A percentile compares a stretch with the other conserved stretches of the same genome.
Conservation (phyloP, 345 rosid species). For the Melaleuca quinquenervia region DNA sequence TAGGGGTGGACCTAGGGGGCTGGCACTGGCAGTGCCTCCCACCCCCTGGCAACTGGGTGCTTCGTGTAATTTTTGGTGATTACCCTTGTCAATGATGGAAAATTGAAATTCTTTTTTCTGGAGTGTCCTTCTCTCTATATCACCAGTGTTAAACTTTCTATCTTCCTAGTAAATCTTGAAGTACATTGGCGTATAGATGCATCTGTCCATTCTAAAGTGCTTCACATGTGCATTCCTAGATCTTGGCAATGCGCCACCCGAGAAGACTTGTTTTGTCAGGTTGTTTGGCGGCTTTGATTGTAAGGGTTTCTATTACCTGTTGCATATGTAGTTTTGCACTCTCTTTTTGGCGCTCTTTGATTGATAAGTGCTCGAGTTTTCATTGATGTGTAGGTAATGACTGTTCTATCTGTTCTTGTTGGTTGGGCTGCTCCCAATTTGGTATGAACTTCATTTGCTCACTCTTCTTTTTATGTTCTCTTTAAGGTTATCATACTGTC, state of each 20-base stretch:
- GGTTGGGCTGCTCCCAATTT: constrained; percentile 98
- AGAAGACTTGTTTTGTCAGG: constrained; percentile 91
- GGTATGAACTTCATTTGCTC: constrained; percentile 31
- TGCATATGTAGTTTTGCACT: not conserved
- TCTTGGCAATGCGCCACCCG: constrained; percentile 96
- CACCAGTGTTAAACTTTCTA: not conserved
- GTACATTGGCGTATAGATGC: not conserved
- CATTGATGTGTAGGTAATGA: constrained; percentile 55
- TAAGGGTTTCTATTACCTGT: constrained; percentile 21
- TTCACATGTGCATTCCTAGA: constrained; percentile 24
- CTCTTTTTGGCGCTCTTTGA: not conserved
- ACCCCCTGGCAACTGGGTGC: not conserved
- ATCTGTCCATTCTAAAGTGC: not conserved
- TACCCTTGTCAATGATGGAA: not conserved
- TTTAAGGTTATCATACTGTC: not conserved
- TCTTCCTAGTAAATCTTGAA: not conserved
- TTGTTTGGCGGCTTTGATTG: constrained; percentile 64
- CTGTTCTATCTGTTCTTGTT: constrained; percentile 65
- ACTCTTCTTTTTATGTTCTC: not conserved
- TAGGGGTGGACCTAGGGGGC: not conserved
- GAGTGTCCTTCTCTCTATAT: not conserved
- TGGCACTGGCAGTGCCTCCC: not conserved
- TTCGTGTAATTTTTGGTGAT: not conserved
- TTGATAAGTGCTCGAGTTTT: not conserved
- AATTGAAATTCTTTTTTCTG: not conserved